Evolutionary conservation across 2,329 filamentous ascomycete species (phyloP), one percentile per base, ranked within the genome.

Genomic region (Ophiostoma piceae): DNA sequence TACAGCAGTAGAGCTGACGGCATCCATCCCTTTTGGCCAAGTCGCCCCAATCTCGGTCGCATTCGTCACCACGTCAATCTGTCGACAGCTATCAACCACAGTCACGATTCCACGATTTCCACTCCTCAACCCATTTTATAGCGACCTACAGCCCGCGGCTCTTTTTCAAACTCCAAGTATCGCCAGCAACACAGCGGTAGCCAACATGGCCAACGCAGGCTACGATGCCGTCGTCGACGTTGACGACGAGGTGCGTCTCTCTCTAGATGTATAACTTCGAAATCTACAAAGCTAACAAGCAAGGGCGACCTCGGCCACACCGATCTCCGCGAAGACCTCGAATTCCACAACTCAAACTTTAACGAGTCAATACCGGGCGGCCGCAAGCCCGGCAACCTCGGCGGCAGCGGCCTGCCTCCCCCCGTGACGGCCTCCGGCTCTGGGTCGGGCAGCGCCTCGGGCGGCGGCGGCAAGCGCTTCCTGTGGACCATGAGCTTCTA

Each of bases 141-240:
- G 35, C 35, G 35, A 35, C 3, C 35, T 35, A 35, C 35, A 8
- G 8, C 35, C 35, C 35, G 5, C 43, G 3, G 7, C 7, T 47
- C 1, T 12, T 2, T 12, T 12, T 12, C 43, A n/a, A 47, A 47
- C 43, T 19, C 7, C 6, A 47, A 65, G 43, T 47, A 47, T 47
- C 62, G 19, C 32, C 32, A 43, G 19, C 37, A 19, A 3, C 37
- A 66, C 65, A 22, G 8, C 43, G 39, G 3, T 11, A 41, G n/a
- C n/a, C 72, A 75, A 70, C 70, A 94, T 94, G 91, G 87, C 91
- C 71, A 91, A 91, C 79, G 86, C 92, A 77, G 94, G 94, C 75
- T 99, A 99, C 80, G 95, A 99, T 83, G 95, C 96, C 72, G 94
- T 99, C 74, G 95, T 99, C 71, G 95, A 99, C 77, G 90, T 98